A percentile compares a stretch with the other conserved stretches of the same genome.
These are phyloP conservation scores for Dianthus caryophyllus DNA, from an alignment of 148 eudicot species.

Conservation along the genomic window DNA sequence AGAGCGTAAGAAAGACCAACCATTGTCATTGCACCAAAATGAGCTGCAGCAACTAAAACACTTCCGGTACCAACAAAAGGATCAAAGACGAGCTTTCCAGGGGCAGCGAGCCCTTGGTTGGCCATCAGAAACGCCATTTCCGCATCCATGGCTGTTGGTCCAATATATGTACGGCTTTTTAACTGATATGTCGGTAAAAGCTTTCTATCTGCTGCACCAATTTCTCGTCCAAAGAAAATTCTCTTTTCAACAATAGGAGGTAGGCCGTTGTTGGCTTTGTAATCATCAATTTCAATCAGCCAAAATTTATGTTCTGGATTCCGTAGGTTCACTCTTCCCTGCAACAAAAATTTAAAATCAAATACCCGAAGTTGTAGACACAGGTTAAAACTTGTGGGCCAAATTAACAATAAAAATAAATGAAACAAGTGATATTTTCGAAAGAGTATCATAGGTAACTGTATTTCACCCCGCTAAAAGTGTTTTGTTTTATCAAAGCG, in stretches of 20 bases:
- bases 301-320: constrained; percentile 81
- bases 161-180: constrained; percentile 86
- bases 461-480: not conserved
- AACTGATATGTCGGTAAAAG: constrained; percentile 87
- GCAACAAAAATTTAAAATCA: constrained; percentile 25
- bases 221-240: constrained; percentile 86
- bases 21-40: constrained; percentile 99
- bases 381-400: too few relatives aligned
- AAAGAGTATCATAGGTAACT: not conserved
- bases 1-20: constrained; percentile 35
- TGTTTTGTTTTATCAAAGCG: not conserved
- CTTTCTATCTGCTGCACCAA: constrained; percentile 87
- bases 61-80: constrained; percentile 99
- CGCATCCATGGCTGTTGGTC: constrained; percentile 99
- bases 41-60: constrained; percentile 83
- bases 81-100: constrained; percentile 89
- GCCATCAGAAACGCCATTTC: constrained; percentile 99
- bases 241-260: constrained; percentile 74
- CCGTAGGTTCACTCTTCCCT: constrained; percentile 73
- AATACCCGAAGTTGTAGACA: not conserved
- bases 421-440: not conserved
- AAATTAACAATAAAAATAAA: not conserved
- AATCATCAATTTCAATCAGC: constrained; percentile 86
- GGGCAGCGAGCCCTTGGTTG: constrained; percentile 79
- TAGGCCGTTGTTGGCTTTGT: constrained; percentile 71